These are phyloP conservation scores for Allantophomopsis cytisporea DNA, from an alignment of 2,329 filamentous ascomycete genomes.

Conservation along the genomic window DNA sequence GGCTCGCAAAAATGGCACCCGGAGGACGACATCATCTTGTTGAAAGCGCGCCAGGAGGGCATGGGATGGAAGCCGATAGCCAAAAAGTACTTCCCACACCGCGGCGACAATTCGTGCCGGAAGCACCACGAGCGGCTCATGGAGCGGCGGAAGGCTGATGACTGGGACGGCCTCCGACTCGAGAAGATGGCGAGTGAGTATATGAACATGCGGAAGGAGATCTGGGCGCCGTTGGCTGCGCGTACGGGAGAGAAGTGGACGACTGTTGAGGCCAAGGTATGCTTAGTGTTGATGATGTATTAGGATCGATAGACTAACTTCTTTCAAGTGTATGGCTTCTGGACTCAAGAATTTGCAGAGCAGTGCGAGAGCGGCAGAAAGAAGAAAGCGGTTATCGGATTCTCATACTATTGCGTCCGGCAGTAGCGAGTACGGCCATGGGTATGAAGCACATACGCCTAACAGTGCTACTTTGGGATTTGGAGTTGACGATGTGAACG, in stretches of 20 bases:
- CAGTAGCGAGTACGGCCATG: background rate
- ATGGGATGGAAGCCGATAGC: slow-evolving; percentile 80
- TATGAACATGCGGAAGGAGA: slow-evolving; percentile 65
- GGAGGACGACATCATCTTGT: slow-evolving; percentile 60
- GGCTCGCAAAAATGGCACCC: slow-evolving; percentile 55
- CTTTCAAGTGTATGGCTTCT: slow-evolving; percentile 66
- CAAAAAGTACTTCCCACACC: slow-evolving; percentile 59
- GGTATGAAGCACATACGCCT: slow-evolving; percentile 8
- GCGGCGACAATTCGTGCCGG: slow-evolving; percentile 61
- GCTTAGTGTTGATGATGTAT: slow-evolving; percentile 4
- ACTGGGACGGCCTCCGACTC: slow-evolving; percentile 67
- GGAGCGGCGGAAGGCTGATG: slow-evolving; percentile 43
- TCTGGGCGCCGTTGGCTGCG: slow-evolving; percentile 66
- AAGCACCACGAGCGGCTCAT: slow-evolving; percentile 79
- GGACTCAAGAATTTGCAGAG: slow-evolving; percentile 72
- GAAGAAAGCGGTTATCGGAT: no score
- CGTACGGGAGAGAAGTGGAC: slow-evolving; percentile 74
- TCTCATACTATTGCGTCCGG: no score
- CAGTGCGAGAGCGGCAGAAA: slow-evolving; percentile 19
- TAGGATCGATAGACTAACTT: no score
- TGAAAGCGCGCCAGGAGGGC: slow-evolving; percentile 57
- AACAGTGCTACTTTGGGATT: slow-evolving; percentile 55
- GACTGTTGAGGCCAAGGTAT: slow-evolving; percentile 48
- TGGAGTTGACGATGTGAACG: slow-evolving; percentile 45
- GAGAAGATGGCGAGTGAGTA: slow-evolving; percentile 67